Conservation (phyloP, 345 rosid species). For the Heritiera littoralis region DNA sequence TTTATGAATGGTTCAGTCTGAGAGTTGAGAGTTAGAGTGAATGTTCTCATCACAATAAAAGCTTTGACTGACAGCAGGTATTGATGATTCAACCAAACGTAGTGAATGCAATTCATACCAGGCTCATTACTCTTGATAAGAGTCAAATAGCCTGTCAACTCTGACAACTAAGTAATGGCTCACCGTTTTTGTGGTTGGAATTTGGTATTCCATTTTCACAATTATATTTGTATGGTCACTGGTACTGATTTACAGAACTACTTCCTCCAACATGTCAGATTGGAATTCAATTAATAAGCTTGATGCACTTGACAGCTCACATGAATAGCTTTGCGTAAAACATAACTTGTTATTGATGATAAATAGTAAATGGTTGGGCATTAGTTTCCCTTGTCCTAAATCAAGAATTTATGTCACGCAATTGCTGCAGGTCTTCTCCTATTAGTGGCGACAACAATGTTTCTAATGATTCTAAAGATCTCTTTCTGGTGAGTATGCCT, state of each 20-base stretch:
- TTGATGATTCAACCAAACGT: not conserved
- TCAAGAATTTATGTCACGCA: not conserved
- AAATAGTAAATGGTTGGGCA: too few species aligned
- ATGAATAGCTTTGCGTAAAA: too few species aligned
- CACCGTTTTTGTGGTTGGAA: not conserved
- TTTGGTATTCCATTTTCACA: not conserved
- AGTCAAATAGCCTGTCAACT: not conserved
- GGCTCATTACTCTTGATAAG: not conserved
- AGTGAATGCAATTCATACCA: not conserved
- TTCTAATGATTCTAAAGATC: conserved; percentile 47
- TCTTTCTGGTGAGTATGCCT: conserved; percentile 48
- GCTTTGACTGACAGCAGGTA: not conserved
- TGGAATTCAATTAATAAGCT: not conserved
- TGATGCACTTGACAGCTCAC: too few species aligned
- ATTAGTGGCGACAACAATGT: conserved; percentile 35
- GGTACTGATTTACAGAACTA: not conserved
- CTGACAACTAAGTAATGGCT: not conserved
- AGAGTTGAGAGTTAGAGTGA: not conserved
- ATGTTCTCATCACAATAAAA: not conserved
- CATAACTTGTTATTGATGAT: too few species aligned
- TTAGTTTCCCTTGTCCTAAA: not conserved
- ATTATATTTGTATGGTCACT: not conserved
- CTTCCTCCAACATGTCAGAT: not conserved
- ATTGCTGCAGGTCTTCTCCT: conserved; percentile 50
- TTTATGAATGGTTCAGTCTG: not conserved